Evolutionary conservation across 805 yeast genomes (phyloP).

Genomic region (Sugiyamaella americana): DNA sequence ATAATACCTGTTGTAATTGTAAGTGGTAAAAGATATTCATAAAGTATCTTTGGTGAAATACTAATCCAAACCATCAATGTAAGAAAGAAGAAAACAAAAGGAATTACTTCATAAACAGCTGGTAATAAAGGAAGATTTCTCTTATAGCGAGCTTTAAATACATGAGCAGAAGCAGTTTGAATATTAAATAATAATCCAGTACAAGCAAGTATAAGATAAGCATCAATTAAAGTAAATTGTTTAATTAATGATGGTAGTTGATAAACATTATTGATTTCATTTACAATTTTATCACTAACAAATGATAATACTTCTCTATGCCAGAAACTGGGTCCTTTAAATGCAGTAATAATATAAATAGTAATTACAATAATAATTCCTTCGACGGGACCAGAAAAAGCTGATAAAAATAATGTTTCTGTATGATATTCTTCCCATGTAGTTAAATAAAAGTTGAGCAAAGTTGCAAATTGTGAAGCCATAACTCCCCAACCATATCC

Average conservation of each 20-base stretch:
- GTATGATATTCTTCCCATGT: conserved; percentile 98
- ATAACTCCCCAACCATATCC: conserved; percentile 58
- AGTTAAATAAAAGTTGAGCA: conserved; percentile 68
- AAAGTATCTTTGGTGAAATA: conserved; percentile 42
- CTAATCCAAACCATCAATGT: conserved; percentile 41
- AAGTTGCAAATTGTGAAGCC: conserved; percentile 27
- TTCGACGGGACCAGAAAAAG: conserved; percentile 91
- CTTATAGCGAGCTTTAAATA: conserved; percentile 38
- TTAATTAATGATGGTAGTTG: conserved; percentile 6
- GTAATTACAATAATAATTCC: conserved; percentile 65
- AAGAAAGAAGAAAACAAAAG: conserved; percentile 57
- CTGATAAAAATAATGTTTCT: conserved; percentile 68
- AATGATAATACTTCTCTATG: conserved; percentile 35
- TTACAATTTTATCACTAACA: conserved; percentile 18
- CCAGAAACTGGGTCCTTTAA: conserved; percentile 69
- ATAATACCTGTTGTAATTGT: conserved; percentile 64
- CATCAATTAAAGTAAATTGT: conserved; percentile 30
- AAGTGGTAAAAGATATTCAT: conserved; percentile 44
- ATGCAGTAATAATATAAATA: conserved; percentile 56
- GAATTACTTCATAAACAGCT: conserved; percentile 48
- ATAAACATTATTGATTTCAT: conserved; percentile 1
- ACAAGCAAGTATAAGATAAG: conserved; percentile 47
- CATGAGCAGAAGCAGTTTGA: conserved; percentile 61
- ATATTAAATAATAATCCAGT: conserved; percentile 62
- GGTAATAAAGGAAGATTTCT: conserved; percentile 31